These are phyloP conservation scores for Picea abies DNA, from an alignment of 83 land plant genomes.

Conservation along the genomic window DNA sequence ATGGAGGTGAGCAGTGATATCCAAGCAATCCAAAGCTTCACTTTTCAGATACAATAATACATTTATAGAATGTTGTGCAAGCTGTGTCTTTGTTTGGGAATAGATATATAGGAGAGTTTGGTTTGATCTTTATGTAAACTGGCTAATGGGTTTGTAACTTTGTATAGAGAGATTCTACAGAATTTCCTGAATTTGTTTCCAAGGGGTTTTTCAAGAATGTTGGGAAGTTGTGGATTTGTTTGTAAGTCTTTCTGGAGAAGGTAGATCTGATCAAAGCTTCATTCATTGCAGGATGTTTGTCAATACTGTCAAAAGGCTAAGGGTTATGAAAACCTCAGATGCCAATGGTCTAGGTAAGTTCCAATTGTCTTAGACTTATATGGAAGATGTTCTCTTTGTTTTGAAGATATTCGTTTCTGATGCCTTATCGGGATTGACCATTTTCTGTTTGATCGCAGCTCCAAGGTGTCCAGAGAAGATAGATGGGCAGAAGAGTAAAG, in stretches of 20 bases:
- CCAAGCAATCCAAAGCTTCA: background rate
- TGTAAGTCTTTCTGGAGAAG: background rate
- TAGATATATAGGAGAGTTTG: background rate
- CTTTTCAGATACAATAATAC: background rate
- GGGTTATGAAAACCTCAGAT: too few relatives aligned
- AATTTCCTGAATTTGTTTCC: too few relatives aligned
- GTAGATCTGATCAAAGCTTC: background rate
- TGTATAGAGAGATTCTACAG: background rate
- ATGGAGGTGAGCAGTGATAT: slow-evolving; percentile 16
- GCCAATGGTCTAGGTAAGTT: slow-evolving; percentile 21
- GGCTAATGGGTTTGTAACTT: background rate
- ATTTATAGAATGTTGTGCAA: background rate
- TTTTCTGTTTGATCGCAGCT: slow-evolving; percentile 20
- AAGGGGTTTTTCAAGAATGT: background rate
- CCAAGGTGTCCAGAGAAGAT: background rate
- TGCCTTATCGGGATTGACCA: background rate
- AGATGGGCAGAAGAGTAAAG: too few relatives aligned
- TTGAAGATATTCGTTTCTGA: background rate
- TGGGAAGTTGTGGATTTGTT: background rate
- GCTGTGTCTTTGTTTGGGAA: background rate
- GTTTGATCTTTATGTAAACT: background rate
- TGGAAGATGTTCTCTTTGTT: background rate
- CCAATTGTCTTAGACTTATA: background rate
- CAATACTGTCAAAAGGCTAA: too few relatives aligned
- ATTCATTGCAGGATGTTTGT: slow-evolving; percentile 22